Percentiles rank a stretch among this genome's conserved stretches.
Conservation (phyloP, 495 filamentous ascomycete genomes). For the Letharia columbiana region DNA sequence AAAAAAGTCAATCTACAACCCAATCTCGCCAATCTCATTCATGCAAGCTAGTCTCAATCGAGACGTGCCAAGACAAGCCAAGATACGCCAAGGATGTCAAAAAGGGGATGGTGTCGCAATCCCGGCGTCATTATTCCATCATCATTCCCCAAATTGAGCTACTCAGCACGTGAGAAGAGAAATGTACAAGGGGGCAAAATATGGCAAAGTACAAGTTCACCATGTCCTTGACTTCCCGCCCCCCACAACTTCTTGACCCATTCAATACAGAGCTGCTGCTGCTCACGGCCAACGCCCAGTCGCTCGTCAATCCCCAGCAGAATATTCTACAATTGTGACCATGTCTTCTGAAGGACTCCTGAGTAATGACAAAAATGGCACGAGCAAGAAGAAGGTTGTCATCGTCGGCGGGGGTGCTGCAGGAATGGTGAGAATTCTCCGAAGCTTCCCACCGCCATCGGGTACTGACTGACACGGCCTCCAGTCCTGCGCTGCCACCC, state of each 20-base stretch:
- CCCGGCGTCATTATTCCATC: constrained; percentile 9
- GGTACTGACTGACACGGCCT: constrained; percentile 13
- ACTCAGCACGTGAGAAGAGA: no score
- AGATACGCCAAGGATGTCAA: background rate
- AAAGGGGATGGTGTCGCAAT: background rate
- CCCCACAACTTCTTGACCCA: no score
- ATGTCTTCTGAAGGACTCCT: constrained; percentile 15
- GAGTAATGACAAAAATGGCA: constrained; percentile 19
- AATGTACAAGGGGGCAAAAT: no score
- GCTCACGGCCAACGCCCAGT: background rate
- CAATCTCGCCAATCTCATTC: constrained; percentile 10
- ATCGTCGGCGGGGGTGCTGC: constrained; percentile 59
- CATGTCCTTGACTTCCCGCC: no score
- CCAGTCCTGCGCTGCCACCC: constrained; percentile 62
- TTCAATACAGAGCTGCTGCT: background rate
- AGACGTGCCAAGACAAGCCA: background rate
- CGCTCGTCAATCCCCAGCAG: background rate
- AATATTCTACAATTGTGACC: background rate
- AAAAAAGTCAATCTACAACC: constrained; percentile 12
- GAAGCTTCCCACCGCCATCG: background rate
- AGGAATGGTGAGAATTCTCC: constrained; percentile 41
- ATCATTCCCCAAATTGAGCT: no score
- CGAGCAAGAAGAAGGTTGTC: constrained; percentile 45
- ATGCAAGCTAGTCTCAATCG: background rate
- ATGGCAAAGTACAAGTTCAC: no score